These are phyloP conservation scores for Tieghemiomyces parasiticus DNA, from an alignment of 192 early-diverging fungal genomes.

Conservation along the genomic window DNA sequence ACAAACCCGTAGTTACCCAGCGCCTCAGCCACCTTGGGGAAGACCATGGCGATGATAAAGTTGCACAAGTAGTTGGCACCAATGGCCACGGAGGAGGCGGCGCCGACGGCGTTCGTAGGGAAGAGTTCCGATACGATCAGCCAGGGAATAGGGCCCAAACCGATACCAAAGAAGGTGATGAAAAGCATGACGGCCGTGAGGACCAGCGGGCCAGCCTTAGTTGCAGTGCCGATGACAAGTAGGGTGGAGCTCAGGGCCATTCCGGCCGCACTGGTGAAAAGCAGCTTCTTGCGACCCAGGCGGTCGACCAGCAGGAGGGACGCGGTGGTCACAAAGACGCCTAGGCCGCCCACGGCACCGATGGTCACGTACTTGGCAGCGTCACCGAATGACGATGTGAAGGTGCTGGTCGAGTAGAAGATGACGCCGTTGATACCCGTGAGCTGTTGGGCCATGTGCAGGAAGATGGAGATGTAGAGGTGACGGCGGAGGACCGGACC, in stretches of 20 bases:
- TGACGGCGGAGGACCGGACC: conserved; percentile 39
- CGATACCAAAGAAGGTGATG: conserved; percentile 38
- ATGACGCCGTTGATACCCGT: conserved; percentile 76
- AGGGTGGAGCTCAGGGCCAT: conserved; percentile 15
- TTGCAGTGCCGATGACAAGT: conserved; percentile 21
- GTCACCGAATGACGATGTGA: conserved; percentile 35
- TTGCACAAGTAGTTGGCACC: conserved; percentile 31
- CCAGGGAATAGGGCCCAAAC: conserved; percentile 41
- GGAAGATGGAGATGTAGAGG: conserved; percentile 40
- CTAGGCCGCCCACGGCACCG: conserved; percentile 30
- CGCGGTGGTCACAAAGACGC: conserved; percentile 39
- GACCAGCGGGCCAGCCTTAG: conserved; percentile 13
- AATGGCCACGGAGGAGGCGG: conserved; percentile 33
- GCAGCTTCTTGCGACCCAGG: conserved; percentile 52
- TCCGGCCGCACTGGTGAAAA: conserved; percentile 47
- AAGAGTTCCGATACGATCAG: conserved; percentile 38
- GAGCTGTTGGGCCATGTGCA: conserved; percentile 70
- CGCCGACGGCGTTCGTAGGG: conserved; percentile 32
- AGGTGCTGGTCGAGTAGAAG: conserved; percentile 78
- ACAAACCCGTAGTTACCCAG: conserved; percentile 36
- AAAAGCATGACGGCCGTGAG: conserved; percentile 32
- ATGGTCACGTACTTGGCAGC: conserved; percentile 42
- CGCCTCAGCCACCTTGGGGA: conserved; percentile 24
- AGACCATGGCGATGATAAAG: conserved; percentile 38
- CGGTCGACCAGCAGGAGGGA: conserved; percentile 48